phyloP scores from a whole-genome alignment of 2,329 filamentous ascomycete genomes.

The Hypocrella siamensis region DNA sequence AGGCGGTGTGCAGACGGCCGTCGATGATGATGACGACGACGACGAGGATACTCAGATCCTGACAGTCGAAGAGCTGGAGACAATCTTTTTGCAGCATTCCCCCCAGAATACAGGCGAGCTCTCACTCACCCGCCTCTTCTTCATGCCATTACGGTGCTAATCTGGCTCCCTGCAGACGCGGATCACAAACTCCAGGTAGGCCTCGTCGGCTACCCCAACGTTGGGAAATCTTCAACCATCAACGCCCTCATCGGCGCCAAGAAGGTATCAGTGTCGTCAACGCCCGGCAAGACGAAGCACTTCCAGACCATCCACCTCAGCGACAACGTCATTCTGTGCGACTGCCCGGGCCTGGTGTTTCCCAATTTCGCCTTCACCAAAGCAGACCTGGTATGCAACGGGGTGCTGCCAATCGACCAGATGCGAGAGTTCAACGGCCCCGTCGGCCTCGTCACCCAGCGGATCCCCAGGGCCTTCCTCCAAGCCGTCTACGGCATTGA shows the following conservation, averaged over 20 bases:
- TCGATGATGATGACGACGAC: slow-evolving; percentile 11
- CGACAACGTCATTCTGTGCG: slow-evolving; percentile 78
- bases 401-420: slow-evolving; percentile 91
- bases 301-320: slow-evolving; percentile 97
- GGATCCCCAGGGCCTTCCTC: slow-evolving; percentile 76
- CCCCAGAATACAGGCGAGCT: slow-evolving; percentile 34
- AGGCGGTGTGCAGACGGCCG: slow-evolving; percentile 20
- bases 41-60: slow-evolving; percentile 63
- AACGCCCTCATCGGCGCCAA: slow-evolving; percentile 97
- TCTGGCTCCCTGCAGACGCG: slow-evolving; percentile 18
- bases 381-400: slow-evolving; percentile 88
- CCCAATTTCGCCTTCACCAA: slow-evolving; percentile 96
- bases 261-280: slow-evolving; percentile 95
- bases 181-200: slow-evolving; percentile 71
- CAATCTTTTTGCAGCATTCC: slow-evolving; percentile 65
- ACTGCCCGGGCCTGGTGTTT: slow-evolving; percentile 97
- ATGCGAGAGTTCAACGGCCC: slow-evolving; percentile 86
- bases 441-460: slow-evolving; percentile 62
- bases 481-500: slow-evolving; percentile 91
- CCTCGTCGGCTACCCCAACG: slow-evolving; percentile 93
- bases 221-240: slow-evolving; percentile 98
- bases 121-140: neutral
- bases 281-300: slow-evolving; percentile 96
- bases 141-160: too few relatives aligned
- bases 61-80: slow-evolving; percentile 83